A percentile compares a stretch with the other conserved stretches of the same genome.
Conservation (phyloP, 257 asterid genomes). For the Salvia rosmarinus region DNA sequence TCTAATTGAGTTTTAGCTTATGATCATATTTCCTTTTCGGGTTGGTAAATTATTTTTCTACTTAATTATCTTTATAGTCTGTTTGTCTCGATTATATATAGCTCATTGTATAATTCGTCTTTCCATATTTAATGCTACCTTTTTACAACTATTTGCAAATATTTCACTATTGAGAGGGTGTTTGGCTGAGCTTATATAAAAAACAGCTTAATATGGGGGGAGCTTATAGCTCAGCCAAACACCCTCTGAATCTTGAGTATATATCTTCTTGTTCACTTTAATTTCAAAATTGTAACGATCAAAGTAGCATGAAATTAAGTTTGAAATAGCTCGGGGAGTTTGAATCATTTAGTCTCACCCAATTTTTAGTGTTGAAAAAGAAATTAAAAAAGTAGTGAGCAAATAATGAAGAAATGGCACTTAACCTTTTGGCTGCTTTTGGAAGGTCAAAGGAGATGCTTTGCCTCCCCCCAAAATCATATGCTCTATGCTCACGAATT, state of each 20-base stretch:
- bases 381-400: slow-evolving; percentile 5
- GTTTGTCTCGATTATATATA: neutral
- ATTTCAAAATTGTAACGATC: too few relatives aligned
- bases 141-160: too few relatives aligned
- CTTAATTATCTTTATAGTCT: neutral
- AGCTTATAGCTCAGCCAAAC: too few relatives aligned
- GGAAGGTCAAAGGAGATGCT: slow-evolving; percentile 44
- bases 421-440: slow-evolving; percentile 42
- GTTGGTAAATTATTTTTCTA: neutral
- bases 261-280: too few relatives aligned
- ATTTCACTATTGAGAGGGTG: too few relatives aligned
- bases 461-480: slow-evolving; percentile 28
- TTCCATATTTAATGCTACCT: too few relatives aligned
- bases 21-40: slow-evolving; percentile 12
- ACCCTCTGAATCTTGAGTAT: too few relatives aligned
- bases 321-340: too few relatives aligned
- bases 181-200: too few relatives aligned
- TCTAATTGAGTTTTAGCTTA: neutral
- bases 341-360: neutral
- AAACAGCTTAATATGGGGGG: too few relatives aligned
- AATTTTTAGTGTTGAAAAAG: neutral
- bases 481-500: slow-evolving; percentile 30
- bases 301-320: too few relatives aligned
- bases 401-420: slow-evolving; percentile 36
- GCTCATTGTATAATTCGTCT: too few relatives aligned